Conservation (phyloP, 768 basidiomycete species). For the Hortiboletus flavorubellus region DNA sequence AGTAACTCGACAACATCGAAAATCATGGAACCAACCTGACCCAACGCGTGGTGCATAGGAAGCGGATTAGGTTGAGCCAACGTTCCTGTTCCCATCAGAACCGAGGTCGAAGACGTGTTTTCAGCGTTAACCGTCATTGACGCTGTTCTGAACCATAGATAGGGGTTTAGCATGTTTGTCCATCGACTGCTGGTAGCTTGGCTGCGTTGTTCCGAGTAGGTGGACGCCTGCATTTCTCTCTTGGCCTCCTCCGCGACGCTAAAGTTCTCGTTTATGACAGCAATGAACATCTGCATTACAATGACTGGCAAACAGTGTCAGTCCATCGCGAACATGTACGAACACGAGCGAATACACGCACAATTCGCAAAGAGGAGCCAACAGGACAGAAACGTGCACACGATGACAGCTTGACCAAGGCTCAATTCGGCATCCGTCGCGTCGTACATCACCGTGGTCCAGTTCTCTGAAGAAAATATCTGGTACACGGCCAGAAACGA, state of each 20-base stretch:
- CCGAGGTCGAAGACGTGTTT: slow-evolving; percentile 65
- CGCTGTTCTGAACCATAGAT: slow-evolving; percentile 74
- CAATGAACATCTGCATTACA: slow-evolving; percentile 93
- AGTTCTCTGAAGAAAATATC: slow-evolving; percentile 92
- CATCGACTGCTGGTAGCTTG: slow-evolving; percentile 50
- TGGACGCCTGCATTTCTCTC: slow-evolving; percentile 71
- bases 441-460: slow-evolving; percentile 73
- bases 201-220: slow-evolving; percentile 60
- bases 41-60: slow-evolving; percentile 31
- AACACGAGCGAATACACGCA: slow-evolving; percentile 36
- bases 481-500: slow-evolving; percentile 86
- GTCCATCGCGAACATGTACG: neutral
- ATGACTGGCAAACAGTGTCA: slow-evolving; percentile 55
- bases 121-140: slow-evolving; percentile 71
- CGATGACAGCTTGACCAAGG: slow-evolving; percentile 67
- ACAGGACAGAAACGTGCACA: slow-evolving; percentile 65
- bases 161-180: slow-evolving; percentile 80
- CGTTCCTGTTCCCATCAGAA: slow-evolving; percentile 77
- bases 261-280: slow-evolving; percentile 96
- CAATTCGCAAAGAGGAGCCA: slow-evolving; percentile 95
- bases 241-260: slow-evolving; percentile 89
- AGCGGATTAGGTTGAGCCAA: slow-evolving; percentile 59
- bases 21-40: slow-evolving; percentile 26
- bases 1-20: slow-evolving; percentile 3
- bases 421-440: slow-evolving; percentile 57